phyloP scores from a whole-genome alignment of 139 green algal species.

The Tetradesmus lagerheimii region DNA sequence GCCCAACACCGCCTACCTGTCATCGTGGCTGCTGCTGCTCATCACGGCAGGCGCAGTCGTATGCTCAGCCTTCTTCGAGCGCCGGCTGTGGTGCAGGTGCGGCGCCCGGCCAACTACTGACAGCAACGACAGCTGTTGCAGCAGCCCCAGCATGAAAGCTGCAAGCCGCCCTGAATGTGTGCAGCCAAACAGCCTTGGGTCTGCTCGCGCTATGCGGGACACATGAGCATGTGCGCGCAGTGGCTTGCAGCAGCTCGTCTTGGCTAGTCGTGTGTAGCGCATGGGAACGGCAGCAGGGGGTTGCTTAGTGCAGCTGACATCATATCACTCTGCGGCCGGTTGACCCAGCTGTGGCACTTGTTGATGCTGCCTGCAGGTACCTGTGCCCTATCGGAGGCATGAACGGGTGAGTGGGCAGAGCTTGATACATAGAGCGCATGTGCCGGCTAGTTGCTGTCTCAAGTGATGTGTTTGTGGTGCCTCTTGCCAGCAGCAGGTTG shows the following conservation, averaged over 20 bases:
- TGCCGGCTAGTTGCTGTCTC: background rate
- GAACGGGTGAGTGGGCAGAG: constrained; percentile 69
- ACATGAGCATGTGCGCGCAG: too few relatives aligned
- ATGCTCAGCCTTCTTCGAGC: constrained; percentile 78
- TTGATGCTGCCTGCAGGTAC: constrained; percentile 54
- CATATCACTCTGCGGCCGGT: too few relatives aligned
- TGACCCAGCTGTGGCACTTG: background rate
- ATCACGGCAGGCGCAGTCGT: constrained; percentile 86
- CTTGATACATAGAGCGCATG: too few relatives aligned
- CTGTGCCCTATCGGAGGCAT: constrained; percentile 88
- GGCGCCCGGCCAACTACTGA: background rate
- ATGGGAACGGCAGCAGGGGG: too few relatives aligned
- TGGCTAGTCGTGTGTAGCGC: too few relatives aligned
- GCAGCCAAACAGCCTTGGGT: too few relatives aligned
- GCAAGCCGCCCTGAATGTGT: too few relatives aligned
- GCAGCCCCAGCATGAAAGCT: too few relatives aligned
- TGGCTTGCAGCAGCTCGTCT: too few relatives aligned
- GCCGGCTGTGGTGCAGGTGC: constrained; percentile 80
- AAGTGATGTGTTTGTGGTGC: background rate
- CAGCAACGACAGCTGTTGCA: background rate
- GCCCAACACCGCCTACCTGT: constrained; percentile 76
- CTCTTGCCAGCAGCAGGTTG: too few relatives aligned
- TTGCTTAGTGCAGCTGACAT: too few relatives aligned
- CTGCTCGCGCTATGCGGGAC: too few relatives aligned
- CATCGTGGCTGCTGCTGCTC: constrained; percentile 84